These are phyloP conservation scores for Spinacia oleracea DNA, from an alignment of 179 eudicot species.

Conservation along the genomic window DNA sequence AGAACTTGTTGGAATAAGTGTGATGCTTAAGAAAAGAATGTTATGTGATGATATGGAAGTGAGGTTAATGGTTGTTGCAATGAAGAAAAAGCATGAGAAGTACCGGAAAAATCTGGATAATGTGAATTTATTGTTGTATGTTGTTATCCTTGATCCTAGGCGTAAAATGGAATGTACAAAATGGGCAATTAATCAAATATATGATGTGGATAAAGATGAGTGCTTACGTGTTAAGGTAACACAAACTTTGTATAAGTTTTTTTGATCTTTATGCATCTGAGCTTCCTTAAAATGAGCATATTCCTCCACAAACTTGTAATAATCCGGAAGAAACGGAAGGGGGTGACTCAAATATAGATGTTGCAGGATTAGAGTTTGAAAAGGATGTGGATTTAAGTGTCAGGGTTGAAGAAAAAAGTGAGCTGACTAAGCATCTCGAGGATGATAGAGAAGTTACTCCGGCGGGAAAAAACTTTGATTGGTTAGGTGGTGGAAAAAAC, in stretches of 20 bases:
- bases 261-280: no score
- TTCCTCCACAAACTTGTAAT: not conserved
- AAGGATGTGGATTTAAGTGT: not conserved
- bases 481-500: no score
- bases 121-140: not conserved
- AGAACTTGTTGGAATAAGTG: no score
- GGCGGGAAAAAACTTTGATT: no score
- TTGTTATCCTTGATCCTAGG: slow-evolving; percentile 8
- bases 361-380: not conserved
- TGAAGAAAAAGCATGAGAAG: no score
- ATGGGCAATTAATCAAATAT: not conserved
- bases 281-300: not conserved
- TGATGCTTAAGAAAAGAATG: no score
- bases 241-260: no score
- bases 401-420: not conserved
- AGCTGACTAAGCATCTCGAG: not conserved
- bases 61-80: no score
- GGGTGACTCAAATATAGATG: no score
- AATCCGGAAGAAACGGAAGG: not conserved
- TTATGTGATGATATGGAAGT: no score
- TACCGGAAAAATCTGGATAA: not conserved
- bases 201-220: not conserved
- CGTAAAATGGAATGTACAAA: not conserved
- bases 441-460: not conserved
- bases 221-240: not conserved